Conservation (phyloP, 306 rosid genomes). For the Calophaca sinica region DNA sequence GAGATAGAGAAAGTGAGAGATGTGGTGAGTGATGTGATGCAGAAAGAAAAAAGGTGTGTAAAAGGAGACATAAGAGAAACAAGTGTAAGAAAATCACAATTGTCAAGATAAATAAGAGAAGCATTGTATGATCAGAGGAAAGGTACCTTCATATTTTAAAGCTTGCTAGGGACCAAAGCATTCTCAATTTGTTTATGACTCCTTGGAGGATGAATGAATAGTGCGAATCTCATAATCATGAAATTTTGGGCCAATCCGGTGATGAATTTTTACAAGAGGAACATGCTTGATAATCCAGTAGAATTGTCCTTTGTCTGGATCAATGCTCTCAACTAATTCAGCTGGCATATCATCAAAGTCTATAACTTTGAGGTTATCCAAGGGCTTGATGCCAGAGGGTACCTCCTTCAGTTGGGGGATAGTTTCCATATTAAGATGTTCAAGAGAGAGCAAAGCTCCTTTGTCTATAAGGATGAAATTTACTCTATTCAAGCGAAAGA, state of each 20-base stretch:
- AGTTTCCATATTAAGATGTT: not conserved
- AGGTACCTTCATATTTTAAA: not conserved
- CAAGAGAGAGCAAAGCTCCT: conserved; percentile 3
- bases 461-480: not conserved
- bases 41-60: no score
- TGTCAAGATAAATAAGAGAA: not conserved
- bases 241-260: not conserved
- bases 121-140: no score
- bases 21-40: no score
- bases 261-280: not conserved
- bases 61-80: no score
- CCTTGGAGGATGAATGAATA: not conserved
- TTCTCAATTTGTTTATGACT: not conserved
- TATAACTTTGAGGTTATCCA: not conserved
- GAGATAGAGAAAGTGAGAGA: no score
- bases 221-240: not conserved
- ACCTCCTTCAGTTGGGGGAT: conserved; percentile 8
- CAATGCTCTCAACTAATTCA: conserved; percentile 11
- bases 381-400: not conserved
- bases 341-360: not conserved
- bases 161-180: no score
- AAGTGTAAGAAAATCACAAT: no score
- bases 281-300: conserved; percentile 7
- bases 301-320: not conserved
- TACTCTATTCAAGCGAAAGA: not conserved